Evolutionary conservation across 225 moss, liverwort and hornwort species (phyloP).

Genomic region (Pleurozium schreberi): DNA sequence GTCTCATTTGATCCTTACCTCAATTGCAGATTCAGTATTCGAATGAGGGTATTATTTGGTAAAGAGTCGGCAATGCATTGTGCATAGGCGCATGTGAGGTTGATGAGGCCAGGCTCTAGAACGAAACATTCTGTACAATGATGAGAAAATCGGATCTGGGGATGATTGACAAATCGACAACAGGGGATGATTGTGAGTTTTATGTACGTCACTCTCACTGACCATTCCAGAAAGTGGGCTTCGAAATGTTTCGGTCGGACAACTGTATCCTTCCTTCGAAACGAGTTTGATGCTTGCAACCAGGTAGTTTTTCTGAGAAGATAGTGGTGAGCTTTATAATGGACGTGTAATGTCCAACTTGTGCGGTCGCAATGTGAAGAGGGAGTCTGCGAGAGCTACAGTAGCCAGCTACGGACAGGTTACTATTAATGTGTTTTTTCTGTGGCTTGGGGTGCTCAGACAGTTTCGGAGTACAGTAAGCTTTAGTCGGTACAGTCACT

Average conservation of each 20-base stretch:
- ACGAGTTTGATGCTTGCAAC: neutral
- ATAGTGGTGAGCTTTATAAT: neutral
- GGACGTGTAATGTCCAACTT: too few relatives aligned
- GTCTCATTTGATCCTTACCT: neutral
- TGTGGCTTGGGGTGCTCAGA: neutral
- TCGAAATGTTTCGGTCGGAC: neutral
- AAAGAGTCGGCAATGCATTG: neutral
- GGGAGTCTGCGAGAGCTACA: too few relatives aligned
- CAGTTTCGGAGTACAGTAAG: neutral
- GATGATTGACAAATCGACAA: neutral
- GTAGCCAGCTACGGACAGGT: too few relatives aligned
- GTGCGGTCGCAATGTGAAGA: neutral
- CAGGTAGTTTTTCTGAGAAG: neutral
- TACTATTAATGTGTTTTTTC: too few relatives aligned
- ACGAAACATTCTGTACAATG: neutral
- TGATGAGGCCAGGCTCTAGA: too few relatives aligned
- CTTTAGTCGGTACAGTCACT: too few relatives aligned
- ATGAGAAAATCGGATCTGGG: neutral
- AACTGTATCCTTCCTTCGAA: too few relatives aligned
- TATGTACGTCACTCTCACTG: too few relatives aligned
- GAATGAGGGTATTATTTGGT: too few relatives aligned
- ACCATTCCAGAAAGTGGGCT: neutral
- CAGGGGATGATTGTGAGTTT: too few relatives aligned
- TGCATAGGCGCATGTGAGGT: too few relatives aligned
- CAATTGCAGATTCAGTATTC: neutral